Evolutionary conservation across 2,329 filamentous ascomycete species (phyloP).

Genomic region (Alternaria sp.): DNA sequence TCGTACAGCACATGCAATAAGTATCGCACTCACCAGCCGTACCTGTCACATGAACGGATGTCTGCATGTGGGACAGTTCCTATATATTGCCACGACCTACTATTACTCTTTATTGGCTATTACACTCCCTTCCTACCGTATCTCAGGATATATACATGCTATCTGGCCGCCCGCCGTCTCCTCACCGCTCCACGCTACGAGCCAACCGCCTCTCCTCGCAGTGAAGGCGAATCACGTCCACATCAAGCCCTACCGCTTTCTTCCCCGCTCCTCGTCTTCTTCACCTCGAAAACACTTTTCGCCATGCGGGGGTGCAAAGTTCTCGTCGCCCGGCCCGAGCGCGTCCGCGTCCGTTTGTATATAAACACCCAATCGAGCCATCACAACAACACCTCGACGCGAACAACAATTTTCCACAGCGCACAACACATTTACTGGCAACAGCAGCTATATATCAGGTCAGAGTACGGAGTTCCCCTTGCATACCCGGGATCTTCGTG

Average conservation of each 20-base stretch:
- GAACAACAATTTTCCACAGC: background rate
- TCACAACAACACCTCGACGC: background rate
- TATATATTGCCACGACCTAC: background rate
- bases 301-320: background rate
- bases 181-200: background rate
- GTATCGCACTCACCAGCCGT: background rate
- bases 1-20: background rate
- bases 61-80: background rate
- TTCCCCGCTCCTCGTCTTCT: background rate
- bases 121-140: background rate
- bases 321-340: background rate
- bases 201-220: background rate
- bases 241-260: background rate
- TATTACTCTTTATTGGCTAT: background rate
- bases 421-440: background rate
- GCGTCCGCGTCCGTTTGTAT: background rate
- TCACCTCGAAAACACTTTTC: background rate
- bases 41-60: background rate
- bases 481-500: background rate
- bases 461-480: background rate
- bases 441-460: background rate
- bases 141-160: background rate
- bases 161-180: background rate
- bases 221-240: background rate
- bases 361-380: conserved; percentile 1